A percentile compares a stretch with the other conserved stretches of the same genome.
Evolutionary conservation across 23 red algal genomes (phyloP).

Genomic region (Gracilaria domingensis): DNA sequence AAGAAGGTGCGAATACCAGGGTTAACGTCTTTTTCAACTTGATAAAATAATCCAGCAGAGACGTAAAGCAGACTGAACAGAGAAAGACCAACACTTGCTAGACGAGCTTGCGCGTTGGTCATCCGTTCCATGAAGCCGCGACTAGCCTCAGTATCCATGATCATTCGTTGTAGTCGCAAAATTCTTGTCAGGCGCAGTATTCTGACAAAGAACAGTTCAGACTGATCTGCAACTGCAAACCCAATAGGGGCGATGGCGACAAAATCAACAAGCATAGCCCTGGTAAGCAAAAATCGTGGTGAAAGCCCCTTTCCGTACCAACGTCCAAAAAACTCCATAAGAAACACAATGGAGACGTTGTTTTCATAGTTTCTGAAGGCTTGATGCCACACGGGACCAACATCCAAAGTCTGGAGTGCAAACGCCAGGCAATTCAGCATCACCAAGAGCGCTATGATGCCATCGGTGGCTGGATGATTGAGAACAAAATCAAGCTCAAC

Average conservation of each 20-base stretch:
- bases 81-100: conserved; percentile 50
- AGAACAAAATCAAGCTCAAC: conserved; percentile 62
- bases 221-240: conserved; percentile 53
- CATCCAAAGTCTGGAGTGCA: conserved; percentile 66
- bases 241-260: conserved; percentile 57
- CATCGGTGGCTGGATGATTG: conserved; percentile 63
- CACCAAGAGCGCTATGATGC: conserved; percentile 44
- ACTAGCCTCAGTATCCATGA: conserved; percentile 56
- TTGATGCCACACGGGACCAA: conserved; percentile 16
- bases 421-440: conserved; percentile 65
- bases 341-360: conserved; percentile 53
- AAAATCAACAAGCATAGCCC: conserved; percentile 69
- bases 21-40: conserved; percentile 73
- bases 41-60: conserved; percentile 74
- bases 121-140: conserved; percentile 43
- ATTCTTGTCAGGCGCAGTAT: conserved; percentile 63
- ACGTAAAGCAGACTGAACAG: conserved; percentile 72
- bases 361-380: conserved; percentile 58
- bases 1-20: conserved; percentile 63
- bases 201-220: conserved; percentile 59
- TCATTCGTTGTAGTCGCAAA: conserved; percentile 55
- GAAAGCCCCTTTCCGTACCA: conserved; percentile 73
- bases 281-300: conserved; percentile 43
- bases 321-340: conserved; percentile 67
- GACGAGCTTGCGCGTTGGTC: conserved; percentile 37